Percentiles rank a stretch among this genome's conserved stretches.
Conservation (phyloP, 75 land plant species). For the Selaginella tamariscina region DNA sequence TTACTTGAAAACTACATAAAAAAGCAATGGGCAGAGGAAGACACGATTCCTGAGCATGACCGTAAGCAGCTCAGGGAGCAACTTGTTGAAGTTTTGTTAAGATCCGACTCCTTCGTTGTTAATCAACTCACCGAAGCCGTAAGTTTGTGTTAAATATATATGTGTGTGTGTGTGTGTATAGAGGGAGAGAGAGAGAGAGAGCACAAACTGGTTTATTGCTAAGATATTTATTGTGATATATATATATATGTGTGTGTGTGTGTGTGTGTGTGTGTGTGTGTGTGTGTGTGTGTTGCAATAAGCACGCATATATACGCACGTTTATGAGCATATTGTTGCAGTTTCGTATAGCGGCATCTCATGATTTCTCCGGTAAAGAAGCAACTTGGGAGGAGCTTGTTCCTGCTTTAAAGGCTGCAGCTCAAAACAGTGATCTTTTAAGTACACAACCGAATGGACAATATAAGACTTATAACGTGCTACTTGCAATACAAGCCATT, state of each 20-base stretch:
- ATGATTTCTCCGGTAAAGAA: constrained; percentile 58
- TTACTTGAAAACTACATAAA: constrained; percentile 53
- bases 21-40: constrained; percentile 25
- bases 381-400: constrained; percentile 68
- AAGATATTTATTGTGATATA: constrained; percentile 1
- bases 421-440: constrained; percentile 49
- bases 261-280: too few species aligned
- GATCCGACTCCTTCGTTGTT: constrained; percentile 39
- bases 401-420: constrained; percentile 42
- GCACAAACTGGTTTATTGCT: background rate
- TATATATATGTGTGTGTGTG: constrained; percentile 11
- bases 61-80: constrained; percentile 44
- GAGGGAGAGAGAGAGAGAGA: too few species aligned
- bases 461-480: constrained; percentile 51
- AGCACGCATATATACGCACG: too few species aligned
- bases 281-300: too few species aligned
- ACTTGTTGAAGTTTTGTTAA: constrained; percentile 48
- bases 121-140: constrained; percentile 68
- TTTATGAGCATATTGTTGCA: too few species aligned
- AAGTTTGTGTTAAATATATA: constrained; percentile 15
- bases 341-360: constrained; percentile 42
- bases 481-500: constrained; percentile 46
- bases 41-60: constrained; percentile 21
- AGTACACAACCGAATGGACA: constrained; percentile 15
- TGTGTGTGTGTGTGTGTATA: background rate